Evolutionary conservation across 148 eudicot genomes (phyloP).

Genomic region (Vaccinium corymbosum): DNA sequence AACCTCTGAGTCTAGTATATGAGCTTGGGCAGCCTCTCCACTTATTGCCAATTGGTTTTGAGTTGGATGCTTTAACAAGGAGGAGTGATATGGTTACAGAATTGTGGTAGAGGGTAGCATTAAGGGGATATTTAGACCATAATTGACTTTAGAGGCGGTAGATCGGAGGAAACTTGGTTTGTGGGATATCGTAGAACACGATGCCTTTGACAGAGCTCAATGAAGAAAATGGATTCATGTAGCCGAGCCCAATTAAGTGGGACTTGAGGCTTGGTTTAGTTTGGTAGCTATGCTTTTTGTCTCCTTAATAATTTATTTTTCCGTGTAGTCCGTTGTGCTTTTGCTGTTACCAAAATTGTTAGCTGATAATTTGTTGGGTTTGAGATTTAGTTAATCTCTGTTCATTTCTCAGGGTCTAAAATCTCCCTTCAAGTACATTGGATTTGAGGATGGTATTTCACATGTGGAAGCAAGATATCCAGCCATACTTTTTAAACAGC

Average conservation of each 20-base stretch:
- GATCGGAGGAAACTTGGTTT: neutral
- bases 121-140: neutral
- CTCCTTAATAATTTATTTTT: neutral
- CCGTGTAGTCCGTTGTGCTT: neutral
- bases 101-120: neutral
- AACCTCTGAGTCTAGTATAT: no score
- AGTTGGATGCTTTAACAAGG: neutral
- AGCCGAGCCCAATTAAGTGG: neutral
- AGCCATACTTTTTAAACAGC: constrained; percentile 92
- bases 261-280: neutral
- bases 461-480: constrained; percentile 90
- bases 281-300: neutral
- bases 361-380: neutral
- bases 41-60: no score
- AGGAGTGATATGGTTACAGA: neutral
- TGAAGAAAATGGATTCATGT: neutral
- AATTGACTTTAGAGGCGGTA: neutral
- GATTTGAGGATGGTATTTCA: constrained; percentile 76
- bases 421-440: constrained; percentile 66
- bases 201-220: neutral
- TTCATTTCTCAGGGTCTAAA: constrained; percentile 43
- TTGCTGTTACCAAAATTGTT: neutral
- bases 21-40: no score
- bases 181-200: neutral
- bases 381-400: neutral